Conservation (phyloP, 805 yeast species). For the Scheffersomyces ergatensis region DNA sequence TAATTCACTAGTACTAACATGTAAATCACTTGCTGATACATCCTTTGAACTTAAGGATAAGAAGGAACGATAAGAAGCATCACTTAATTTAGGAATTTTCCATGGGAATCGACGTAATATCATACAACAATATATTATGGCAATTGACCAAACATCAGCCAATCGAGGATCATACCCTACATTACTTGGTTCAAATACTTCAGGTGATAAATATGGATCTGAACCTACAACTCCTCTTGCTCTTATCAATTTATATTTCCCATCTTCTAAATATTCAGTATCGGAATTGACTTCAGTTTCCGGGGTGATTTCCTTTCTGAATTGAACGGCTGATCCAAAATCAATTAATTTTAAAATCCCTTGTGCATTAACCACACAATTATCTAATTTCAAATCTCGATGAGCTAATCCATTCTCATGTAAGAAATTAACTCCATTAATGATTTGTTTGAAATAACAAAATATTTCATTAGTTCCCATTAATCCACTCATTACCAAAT, state of each 20-base stretch:
- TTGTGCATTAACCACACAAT: conserved; percentile 74
- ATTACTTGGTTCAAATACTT: conserved; percentile 53
- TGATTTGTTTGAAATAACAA: conserved; percentile 82
- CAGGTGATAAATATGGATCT: conserved; percentile 95
- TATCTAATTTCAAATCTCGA: conserved; percentile 88
- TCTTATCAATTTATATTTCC: conserved; percentile 47
- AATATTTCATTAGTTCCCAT: conserved; percentile 68
- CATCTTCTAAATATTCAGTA: conserved; percentile 27
- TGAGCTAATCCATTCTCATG: conserved; percentile 88
- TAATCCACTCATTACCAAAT: conserved; percentile 85
- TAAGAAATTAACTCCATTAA: conserved; percentile 69
- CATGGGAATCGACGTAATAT: conserved; percentile 86
- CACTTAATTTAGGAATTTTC: conserved; percentile 83
- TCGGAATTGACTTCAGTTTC: neutral
- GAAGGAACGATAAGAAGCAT: conserved; percentile 72
- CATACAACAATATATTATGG: conserved; percentile 91
- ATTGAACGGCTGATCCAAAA: conserved; percentile 89
- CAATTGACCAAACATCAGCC: conserved; percentile 91
- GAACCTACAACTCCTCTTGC: conserved; percentile 92
- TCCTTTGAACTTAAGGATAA: neutral
- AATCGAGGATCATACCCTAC: conserved; percentile 78
- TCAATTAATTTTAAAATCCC: conserved; percentile 88
- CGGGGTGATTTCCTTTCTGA: conserved; percentile 49
- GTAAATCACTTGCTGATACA: neutral
- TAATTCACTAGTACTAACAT: neutral